phyloP scores from a whole-genome alignment of 306 rosid species.

The Calophaca sinica region DNA sequence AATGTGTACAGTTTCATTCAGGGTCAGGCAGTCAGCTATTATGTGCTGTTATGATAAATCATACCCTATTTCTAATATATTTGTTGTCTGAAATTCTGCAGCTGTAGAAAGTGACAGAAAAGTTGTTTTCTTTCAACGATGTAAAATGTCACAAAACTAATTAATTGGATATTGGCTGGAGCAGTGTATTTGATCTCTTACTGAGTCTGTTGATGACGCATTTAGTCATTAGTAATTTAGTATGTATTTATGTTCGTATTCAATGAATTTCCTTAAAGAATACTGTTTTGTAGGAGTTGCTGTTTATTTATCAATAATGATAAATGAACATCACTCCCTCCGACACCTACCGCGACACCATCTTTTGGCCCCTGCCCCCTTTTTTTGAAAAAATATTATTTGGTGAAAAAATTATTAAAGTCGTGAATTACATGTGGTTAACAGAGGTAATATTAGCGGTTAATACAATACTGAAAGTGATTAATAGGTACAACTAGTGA shows the following conservation, averaged over 20 bases:
- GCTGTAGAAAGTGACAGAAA: background rate
- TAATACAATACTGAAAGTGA: no score
- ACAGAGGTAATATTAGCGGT: no score
- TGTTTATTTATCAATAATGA: no score
- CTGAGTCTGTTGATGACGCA: background rate
- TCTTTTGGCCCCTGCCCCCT: no score
- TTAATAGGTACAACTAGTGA: no score
- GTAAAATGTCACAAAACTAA: background rate
- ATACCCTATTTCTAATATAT: background rate
- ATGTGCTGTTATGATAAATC: background rate
- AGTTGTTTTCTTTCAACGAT: background rate
- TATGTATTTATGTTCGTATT: background rate
- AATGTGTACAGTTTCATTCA: background rate
- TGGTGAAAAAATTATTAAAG: no score
- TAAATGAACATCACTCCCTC: no score
- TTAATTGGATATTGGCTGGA: background rate
- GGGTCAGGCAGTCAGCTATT: background rate
- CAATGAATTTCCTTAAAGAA: background rate
- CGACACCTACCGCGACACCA: no score
- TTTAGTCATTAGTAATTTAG: background rate
- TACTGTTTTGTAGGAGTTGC: no score
- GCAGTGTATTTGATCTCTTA: background rate
- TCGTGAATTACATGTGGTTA: no score
- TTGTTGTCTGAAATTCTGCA: conserved; percentile 4
- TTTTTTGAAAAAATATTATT: no score